phyloP scores from a whole-genome alignment of 2,329 filamentous ascomycete species.

The Exophiala spinifera region DNA sequence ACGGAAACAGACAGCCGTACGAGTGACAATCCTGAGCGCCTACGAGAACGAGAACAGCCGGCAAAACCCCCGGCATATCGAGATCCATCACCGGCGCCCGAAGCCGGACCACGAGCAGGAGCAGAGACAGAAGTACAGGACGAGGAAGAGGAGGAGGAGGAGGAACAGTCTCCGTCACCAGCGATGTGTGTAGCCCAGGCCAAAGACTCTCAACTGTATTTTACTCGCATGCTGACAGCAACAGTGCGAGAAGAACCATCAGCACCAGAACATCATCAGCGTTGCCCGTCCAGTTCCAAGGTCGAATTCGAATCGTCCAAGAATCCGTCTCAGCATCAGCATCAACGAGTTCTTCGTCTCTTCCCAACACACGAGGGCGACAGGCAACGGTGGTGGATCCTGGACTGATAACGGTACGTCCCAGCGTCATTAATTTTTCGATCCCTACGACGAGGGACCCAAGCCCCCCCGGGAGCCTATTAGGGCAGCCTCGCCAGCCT shows the following conservation, averaged over 20 bases:
- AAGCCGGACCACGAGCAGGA: not conserved
- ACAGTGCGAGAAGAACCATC: too few species aligned
- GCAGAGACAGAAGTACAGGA: not conserved
- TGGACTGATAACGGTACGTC: slow-evolving; percentile 24
- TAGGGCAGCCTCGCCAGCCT: too few species aligned
- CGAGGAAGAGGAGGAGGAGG: not conserved
- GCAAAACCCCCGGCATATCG: too few species aligned
- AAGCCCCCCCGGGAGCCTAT: too few species aligned
- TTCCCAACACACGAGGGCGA: not conserved
- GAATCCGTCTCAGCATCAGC: not conserved
- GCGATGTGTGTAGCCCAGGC: not conserved
- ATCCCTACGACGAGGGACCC: too few species aligned
- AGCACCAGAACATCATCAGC: not conserved
- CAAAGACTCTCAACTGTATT: too few species aligned
- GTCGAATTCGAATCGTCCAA: too few species aligned
- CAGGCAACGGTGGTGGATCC: slow-evolving; percentile 8
- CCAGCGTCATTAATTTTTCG: not conserved
- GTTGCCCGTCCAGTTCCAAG: too few species aligned
- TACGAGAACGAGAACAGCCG: too few species aligned
- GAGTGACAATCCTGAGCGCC: too few species aligned
- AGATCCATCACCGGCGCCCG: slow-evolving; percentile 1
- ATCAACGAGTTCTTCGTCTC: slow-evolving; percentile 3
- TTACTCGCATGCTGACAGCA: too few species aligned
- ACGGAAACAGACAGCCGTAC: too few species aligned
- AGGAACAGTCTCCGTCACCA: not conserved